phyloP scores from a whole-genome alignment of 305 asterid genomes.

The Fraxinus greggii region DNA sequence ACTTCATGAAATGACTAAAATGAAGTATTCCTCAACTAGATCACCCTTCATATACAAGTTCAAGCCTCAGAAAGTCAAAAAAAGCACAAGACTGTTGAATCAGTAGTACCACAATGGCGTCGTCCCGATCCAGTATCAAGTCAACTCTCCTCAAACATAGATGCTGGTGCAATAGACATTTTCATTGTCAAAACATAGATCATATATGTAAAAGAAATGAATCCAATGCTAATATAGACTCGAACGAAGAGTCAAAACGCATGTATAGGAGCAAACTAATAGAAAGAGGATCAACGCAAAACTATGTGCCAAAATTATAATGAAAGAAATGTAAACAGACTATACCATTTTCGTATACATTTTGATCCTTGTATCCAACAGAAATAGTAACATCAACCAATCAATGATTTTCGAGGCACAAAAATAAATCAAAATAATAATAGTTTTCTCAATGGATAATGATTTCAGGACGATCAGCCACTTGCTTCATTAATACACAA shows the following conservation, averaged over 20 bases:
- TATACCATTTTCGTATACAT: constrained; percentile 3
- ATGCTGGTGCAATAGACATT: neutral
- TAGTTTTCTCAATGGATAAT: neutral
- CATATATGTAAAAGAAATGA: neutral
- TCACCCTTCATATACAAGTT: neutral
- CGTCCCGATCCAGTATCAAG: neutral
- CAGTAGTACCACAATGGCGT: neutral
- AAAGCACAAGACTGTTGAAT: neutral
- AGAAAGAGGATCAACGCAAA: neutral
- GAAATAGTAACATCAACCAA: constrained; percentile 16
- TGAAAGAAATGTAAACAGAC: constrained; percentile 1
- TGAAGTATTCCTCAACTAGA: neutral
- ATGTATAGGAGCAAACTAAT: neutral
- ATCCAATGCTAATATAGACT: neutral
- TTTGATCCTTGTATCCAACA: constrained; percentile 24
- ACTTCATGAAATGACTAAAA: neutral
- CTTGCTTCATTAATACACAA: constrained; percentile 11
- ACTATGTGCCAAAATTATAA: neutral
- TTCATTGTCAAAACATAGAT: neutral
- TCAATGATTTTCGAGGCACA: constrained; percentile 25
- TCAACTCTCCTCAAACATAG: neutral
- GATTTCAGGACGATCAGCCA: constrained; percentile 14
- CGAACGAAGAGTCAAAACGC: neutral
- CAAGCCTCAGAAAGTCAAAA: neutral
- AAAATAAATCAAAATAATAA: constrained; percentile 17